Evolutionary conservation across 129 eudicot genomes (phyloP).

Genomic region (Pseudognaphalium luteoalbum): DNA sequence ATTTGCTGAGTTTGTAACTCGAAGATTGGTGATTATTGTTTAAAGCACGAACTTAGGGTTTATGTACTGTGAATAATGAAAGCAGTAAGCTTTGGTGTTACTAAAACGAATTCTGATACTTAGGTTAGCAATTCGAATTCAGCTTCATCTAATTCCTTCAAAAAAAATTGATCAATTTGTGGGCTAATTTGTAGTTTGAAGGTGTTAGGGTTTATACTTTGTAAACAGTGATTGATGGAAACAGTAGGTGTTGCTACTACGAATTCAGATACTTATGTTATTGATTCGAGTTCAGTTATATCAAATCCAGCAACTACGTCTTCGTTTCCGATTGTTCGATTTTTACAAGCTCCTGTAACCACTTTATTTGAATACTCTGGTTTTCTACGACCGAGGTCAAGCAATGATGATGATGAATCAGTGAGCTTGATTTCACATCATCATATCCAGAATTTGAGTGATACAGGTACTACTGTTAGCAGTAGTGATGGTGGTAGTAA

Average conservation of each 20-base stretch:
- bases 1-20: background rate
- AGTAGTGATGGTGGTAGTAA: conserved; percentile 19
- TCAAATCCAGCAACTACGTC: conserved; percentile 19
- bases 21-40: background rate
- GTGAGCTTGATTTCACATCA: conserved; percentile 26
- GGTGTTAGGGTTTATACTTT: conserved; percentile 13
- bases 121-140: no score
- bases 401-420: conserved; percentile 35
- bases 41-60: background rate
- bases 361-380: conserved; percentile 63
- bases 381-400: conserved; percentile 41
- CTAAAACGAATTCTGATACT: no score
- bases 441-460: conserved; percentile 20
- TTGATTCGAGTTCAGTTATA: conserved; percentile 8
- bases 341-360: conserved; percentile 60
- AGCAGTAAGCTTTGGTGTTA: no score
- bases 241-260: conserved; percentile 26
- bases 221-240: conserved; percentile 22
- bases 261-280: conserved; percentile 33
- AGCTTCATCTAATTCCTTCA: no score
- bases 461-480: conserved; percentile 6
- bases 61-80: background rate
- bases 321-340: conserved; percentile 42
- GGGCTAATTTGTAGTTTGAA: background rate
- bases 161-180: background rate